These are phyloP conservation scores for Phytophthora meadii DNA, from an alignment of 352 stramenopile species.

Conservation along the genomic window DNA sequence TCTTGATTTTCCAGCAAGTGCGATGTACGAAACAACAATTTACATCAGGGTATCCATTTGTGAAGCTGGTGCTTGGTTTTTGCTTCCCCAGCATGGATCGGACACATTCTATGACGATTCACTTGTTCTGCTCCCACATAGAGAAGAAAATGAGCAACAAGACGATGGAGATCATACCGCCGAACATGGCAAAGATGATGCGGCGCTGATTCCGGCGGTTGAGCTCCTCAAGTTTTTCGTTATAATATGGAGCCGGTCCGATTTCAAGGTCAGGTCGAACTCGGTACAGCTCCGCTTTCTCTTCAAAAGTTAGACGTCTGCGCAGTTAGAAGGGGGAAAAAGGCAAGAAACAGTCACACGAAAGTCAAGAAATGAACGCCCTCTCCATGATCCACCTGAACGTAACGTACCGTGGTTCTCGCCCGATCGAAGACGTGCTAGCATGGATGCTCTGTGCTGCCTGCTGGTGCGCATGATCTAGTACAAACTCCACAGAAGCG, in stretches of 20 bases:
- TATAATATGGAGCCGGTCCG: slow-evolving; percentile 58
- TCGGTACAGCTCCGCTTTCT: slow-evolving; percentile 86
- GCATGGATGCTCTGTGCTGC: slow-evolving; percentile 39
- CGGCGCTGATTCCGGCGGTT: slow-evolving; percentile 68
- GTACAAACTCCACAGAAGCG: slow-evolving; percentile 73
- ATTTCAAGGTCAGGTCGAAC: slow-evolving; percentile 86
- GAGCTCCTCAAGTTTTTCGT: slow-evolving; percentile 62
- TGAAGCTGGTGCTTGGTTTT: not conserved
- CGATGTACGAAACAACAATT: slow-evolving; percentile 25
- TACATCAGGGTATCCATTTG: slow-evolving; percentile 30
- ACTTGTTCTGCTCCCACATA: slow-evolving; percentile 46
- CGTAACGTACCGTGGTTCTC: slow-evolving; percentile 53
- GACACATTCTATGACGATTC: slow-evolving; percentile 23
- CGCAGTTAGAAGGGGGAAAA: not conserved
- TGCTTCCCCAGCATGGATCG: slow-evolving; percentile 12
- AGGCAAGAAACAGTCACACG: slow-evolving; percentile 19
- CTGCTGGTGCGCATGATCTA: slow-evolving; percentile 53
- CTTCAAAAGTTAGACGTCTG: slow-evolving; percentile 77
- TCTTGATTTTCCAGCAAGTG: slow-evolving; percentile 20
- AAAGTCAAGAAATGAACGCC: slow-evolving; percentile 6
- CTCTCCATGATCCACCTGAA: not conserved
- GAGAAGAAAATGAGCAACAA: slow-evolving; percentile 81
- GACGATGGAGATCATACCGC: slow-evolving; percentile 69
- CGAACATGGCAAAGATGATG: slow-evolving; percentile 79
- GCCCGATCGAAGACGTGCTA: slow-evolving; percentile 50